Evolutionary conservation across 2,329 filamentous ascomycete species (phyloP).

Genomic region (Pezicula carpinea): DNA sequence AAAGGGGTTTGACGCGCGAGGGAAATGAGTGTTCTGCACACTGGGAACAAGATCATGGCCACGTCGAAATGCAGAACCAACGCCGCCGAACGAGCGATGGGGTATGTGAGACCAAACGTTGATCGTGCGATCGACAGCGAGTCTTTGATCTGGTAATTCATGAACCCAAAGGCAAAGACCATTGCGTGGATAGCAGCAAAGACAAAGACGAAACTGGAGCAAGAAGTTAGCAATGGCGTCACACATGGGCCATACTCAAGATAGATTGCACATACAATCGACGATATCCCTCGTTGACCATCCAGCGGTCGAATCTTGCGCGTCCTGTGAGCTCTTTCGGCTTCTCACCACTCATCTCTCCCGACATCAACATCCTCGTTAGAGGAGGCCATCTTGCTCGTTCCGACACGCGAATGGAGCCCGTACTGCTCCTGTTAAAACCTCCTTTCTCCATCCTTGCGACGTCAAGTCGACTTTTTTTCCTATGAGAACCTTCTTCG

Average conservation of each 20-base stretch:
- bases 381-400: slow-evolving; percentile 78
- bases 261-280: slow-evolving; percentile 56
- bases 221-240: slow-evolving; percentile 24
- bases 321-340: slow-evolving; percentile 62
- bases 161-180: slow-evolving; percentile 75
- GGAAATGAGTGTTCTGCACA: slow-evolving; percentile 81
- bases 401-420: slow-evolving; percentile 52
- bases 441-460: slow-evolving; percentile 19
- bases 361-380: slow-evolving; percentile 76
- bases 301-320: slow-evolving; percentile 79
- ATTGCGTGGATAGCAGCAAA: slow-evolving; percentile 71
- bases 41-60: slow-evolving; percentile 72
- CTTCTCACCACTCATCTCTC: slow-evolving; percentile 72
- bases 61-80: slow-evolving; percentile 79
- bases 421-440: slow-evolving; percentile 21
- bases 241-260: slow-evolving; percentile 2
- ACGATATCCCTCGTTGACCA: slow-evolving; percentile 83
- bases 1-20: slow-evolving; percentile 74
- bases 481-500: slow-evolving; percentile 7
- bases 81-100: slow-evolving; percentile 71
- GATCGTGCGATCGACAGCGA: slow-evolving; percentile 61
- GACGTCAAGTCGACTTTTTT: slow-evolving; percentile 22
- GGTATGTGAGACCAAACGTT: slow-evolving; percentile 70
- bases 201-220: slow-evolving; percentile 64
- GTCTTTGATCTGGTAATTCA: slow-evolving; percentile 77